These are phyloP conservation scores for Castanea sativa DNA, from an alignment of 306 rosid genomes.

Conservation along the genomic window DNA sequence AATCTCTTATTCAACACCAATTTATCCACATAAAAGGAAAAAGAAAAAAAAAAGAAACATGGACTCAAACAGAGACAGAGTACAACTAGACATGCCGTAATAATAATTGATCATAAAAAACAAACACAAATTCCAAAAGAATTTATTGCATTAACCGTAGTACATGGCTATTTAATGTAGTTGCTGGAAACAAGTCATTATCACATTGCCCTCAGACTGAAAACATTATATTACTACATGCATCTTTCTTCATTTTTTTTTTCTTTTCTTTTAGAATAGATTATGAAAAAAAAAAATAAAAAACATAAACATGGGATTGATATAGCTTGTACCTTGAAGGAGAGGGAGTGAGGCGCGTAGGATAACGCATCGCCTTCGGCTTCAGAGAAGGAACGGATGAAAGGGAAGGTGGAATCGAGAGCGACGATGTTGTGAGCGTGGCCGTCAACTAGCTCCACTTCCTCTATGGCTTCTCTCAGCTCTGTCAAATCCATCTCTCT, in stretches of 20 bases:
- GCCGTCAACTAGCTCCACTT: constrained; percentile 68
- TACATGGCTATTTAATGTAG: neutral
- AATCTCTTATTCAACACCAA: no score
- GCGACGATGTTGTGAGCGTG: constrained; percentile 88
- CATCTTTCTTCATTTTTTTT: neutral
- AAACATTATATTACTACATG: neutral
- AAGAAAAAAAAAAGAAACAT: no score
- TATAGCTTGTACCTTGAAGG: constrained; percentile 57
- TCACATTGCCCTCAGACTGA: neutral
- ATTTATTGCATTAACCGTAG: neutral
- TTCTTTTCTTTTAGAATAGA: neutral
- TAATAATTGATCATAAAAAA: neutral
- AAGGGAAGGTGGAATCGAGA: constrained; percentile 54
- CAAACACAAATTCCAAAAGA: neutral
- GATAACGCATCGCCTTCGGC: constrained; percentile 64
- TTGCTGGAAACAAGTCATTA: neutral
- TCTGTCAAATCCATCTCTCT: constrained; percentile 59
- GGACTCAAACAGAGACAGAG: neutral
- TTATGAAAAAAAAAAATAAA: no score
- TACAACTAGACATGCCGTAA: neutral
- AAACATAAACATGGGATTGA: neutral
- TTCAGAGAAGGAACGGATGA: constrained; percentile 65
- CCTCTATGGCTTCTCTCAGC: constrained; percentile 58
- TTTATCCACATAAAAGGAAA: no score
- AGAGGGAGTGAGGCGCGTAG: constrained; percentile 51